Conservation (phyloP, 1,284 basidiomycete genomes). For the Trichosporon asahii region DNA sequence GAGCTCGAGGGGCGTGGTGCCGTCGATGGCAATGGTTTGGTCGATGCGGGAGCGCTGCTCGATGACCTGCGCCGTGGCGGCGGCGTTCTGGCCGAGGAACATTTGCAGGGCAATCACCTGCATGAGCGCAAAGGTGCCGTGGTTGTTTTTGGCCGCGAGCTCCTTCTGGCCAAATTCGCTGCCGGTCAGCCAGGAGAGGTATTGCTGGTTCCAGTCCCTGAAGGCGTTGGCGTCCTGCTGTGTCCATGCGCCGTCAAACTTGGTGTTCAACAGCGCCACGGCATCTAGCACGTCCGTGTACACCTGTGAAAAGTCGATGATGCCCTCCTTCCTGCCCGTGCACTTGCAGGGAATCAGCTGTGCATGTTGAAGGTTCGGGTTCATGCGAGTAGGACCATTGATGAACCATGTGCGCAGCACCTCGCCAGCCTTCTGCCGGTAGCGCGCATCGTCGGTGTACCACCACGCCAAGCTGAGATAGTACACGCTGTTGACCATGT, state of each 20-base stretch:
- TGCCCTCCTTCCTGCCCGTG: conserved; percentile 16
- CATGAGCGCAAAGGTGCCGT: conserved; percentile 20
- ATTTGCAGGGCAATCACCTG: conserved; percentile 11
- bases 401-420: conserved; percentile 16
- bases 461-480: conserved; percentile 18
- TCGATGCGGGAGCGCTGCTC: conserved; percentile 11
- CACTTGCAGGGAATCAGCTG: conserved; percentile 20
- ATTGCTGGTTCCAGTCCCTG: conserved; percentile 15
- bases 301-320: conserved; percentile 24
- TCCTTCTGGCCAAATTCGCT: conserved; percentile 16
- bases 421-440: conserved; percentile 12
- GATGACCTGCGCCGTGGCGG: background rate
- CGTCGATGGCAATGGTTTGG: conserved; percentile 7
- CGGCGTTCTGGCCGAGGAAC: conserved; percentile 11
- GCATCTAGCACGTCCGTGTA: conserved; percentile 19
- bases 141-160: conserved; percentile 20
- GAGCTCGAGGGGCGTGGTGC: conserved; percentile 16
- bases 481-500: conserved; percentile 18
- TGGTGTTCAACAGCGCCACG: conserved; percentile 13
- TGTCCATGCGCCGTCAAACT: conserved; percentile 9
- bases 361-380: conserved; percentile 17
- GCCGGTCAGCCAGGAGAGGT: conserved; percentile 15
- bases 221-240: conserved; percentile 10
- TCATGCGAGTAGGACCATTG: conserved; percentile 14
- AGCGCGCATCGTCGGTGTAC: conserved; percentile 17